Conservation (phyloP, 2,329 filamentous ascomycete genomes). For the Xylaria digitata region DNA sequence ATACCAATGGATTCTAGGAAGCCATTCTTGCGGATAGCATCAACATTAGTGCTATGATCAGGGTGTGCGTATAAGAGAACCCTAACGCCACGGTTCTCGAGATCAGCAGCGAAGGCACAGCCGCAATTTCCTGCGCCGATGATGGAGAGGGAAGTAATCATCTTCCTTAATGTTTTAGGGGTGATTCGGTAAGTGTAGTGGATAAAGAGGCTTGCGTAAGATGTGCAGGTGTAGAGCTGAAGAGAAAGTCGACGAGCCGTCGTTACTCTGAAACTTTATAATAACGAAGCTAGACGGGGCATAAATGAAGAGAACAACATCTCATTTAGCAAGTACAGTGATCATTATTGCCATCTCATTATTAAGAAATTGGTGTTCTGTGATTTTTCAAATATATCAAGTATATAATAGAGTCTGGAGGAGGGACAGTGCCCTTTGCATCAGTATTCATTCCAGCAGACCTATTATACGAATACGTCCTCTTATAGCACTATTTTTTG, state of each 20-base stretch:
- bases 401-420: neutral
- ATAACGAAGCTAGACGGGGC: neutral
- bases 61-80: slow-evolving; percentile 38
- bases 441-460: neutral
- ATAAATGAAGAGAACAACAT: neutral
- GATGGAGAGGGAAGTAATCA: slow-evolving; percentile 34
- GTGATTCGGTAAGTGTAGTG: neutral
- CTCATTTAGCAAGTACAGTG: neutral
- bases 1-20: slow-evolving; percentile 29
- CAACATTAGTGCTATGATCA: slow-evolving; percentile 31
- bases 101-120: slow-evolving; percentile 36
- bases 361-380: neutral
- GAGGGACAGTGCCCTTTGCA: neutral
- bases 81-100: slow-evolving; percentile 34
- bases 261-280: slow-evolving; percentile 2
- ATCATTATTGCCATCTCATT: too few relatives aligned
- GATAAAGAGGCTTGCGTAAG: neutral
- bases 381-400: neutral
- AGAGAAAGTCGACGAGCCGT: neutral
- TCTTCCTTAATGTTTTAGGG: neutral
- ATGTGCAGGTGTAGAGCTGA: neutral
- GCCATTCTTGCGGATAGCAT: slow-evolving; percentile 24
- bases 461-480: neutral
- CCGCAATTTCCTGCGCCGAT: slow-evolving; percentile 34
- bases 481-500: neutral